phyloP scores from a whole-genome alignment of 495 filamentous ascomycete genomes.

The Daldinia childiae region DNA sequence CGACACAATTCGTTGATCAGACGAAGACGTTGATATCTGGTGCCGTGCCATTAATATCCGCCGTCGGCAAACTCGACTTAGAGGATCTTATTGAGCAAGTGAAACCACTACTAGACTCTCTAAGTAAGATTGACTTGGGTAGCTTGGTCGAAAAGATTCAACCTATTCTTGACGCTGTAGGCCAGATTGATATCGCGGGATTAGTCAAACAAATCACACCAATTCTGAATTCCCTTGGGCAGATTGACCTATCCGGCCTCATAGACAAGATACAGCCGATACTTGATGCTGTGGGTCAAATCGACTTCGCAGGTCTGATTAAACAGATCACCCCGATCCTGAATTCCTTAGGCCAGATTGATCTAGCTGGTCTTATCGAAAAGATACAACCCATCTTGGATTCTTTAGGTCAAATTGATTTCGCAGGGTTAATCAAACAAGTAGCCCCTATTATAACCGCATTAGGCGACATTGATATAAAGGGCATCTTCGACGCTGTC shows the following conservation, averaged over 20 bases:
- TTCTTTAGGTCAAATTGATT: constrained; percentile 44
- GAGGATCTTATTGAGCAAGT: constrained; percentile 49
- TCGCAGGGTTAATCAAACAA: constrained; percentile 49
- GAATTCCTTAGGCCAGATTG: constrained; percentile 47
- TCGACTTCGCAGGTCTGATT: constrained; percentile 47
- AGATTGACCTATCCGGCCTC: constrained; percentile 49
- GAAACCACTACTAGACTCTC: constrained; percentile 48
- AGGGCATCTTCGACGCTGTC: constrained; percentile 49
- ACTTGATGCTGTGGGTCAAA: constrained; percentile 54
- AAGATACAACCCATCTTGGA: constrained; percentile 48
- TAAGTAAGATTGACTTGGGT: constrained; percentile 54
- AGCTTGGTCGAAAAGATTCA: constrained; percentile 55
- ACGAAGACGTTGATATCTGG: constrained; percentile 50
- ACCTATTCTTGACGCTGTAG: constrained; percentile 54
- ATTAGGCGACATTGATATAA: constrained; percentile 49
- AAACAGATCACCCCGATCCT: constrained; percentile 44
- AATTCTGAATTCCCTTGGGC: constrained; percentile 45
- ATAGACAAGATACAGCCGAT: constrained; percentile 48
- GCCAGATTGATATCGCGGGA: constrained; percentile 55
- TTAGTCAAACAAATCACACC: constrained; percentile 40
- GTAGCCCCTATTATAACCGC: constrained; percentile 52
- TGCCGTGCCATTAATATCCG: constrained; percentile 49
- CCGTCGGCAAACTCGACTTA: constrained; percentile 51
- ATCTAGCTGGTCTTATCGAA: constrained; percentile 45
- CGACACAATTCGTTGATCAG: constrained; percentile 54